phyloP scores from a whole-genome alignment of 805 yeast species.

The Candida tibetensis region DNA sequence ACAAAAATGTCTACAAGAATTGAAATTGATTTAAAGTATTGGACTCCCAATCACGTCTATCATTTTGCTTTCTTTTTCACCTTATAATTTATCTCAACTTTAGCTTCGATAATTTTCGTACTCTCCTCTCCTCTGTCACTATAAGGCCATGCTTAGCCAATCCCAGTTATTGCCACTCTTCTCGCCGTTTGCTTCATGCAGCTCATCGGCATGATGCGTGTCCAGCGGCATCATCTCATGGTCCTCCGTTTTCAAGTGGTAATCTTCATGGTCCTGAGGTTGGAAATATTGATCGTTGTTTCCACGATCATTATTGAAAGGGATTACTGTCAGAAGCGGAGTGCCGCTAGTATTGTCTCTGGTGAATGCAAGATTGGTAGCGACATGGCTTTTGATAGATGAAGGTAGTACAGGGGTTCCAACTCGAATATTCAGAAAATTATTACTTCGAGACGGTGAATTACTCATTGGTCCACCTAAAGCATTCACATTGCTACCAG shows the following conservation, averaged over 20 bases:
- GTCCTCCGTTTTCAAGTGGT: not conserved
- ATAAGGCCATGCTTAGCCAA: slow-evolving; percentile 46
- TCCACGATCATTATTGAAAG: not conserved
- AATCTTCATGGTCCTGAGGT: not conserved
- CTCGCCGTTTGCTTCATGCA: too few relatives aligned
- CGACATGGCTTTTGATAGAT: too few relatives aligned
- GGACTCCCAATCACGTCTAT: too few relatives aligned
- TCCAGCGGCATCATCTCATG: slow-evolving; percentile 1
- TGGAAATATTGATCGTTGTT: not conserved
- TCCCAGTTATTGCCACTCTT: slow-evolving; percentile 37
- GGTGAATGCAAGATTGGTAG: too few relatives aligned
- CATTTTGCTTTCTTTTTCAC: too few relatives aligned
- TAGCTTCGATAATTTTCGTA: too few relatives aligned
- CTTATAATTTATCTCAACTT: too few relatives aligned
- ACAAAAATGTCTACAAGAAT: too few relatives aligned
- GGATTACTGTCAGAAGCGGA: not conserved
- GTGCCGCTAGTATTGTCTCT: not conserved
- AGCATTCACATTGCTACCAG: slow-evolving; percentile 4
- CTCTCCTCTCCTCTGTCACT: slow-evolving; percentile 6
- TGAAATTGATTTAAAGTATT: too few relatives aligned
- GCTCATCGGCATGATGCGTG: too few relatives aligned
- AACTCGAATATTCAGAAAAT: not conserved
- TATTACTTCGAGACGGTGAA: not conserved
- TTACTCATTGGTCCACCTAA: slow-evolving; percentile 3
- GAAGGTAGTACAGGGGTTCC: not conserved